These are phyloP conservation scores for Pezicula radicicola DNA, from an alignment of 2,329 filamentous ascomycete genomes.

Conservation along the genomic window DNA sequence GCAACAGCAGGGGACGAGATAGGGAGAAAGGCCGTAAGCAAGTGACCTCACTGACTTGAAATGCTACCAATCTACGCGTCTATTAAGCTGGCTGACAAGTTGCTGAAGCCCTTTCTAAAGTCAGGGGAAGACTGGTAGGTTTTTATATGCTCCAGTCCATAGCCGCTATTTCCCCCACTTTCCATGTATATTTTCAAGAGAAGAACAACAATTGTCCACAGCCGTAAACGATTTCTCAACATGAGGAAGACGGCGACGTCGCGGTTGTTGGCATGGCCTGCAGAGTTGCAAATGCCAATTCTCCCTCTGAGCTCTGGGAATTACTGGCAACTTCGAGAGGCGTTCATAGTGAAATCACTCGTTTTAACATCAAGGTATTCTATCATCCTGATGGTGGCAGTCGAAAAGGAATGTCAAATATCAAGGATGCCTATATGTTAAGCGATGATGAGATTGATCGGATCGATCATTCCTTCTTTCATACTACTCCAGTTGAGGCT, in stretches of 20 bases:
- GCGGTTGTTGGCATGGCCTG: conserved; percentile 34
- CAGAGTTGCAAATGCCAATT: conserved; percentile 34
- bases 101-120: no score
- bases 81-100: no score
- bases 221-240: background rate
- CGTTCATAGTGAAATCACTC: conserved; percentile 38
- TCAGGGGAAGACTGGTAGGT: no score
- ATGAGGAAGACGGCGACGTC: conserved; percentile 5
- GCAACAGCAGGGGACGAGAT: no score
- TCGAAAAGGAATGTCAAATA: conserved; percentile 38
- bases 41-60: no score
- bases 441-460: conserved; percentile 22
- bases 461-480: conserved; percentile 38
- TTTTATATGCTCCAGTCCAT: no score
- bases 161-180: no score
- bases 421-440: conserved; percentile 3
- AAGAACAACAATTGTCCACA: no score
- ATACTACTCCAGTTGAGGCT: conserved; percentile 31
- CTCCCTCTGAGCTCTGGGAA: conserved; percentile 43
- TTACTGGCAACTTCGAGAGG: conserved; percentile 40
- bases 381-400: conserved; percentile 43
- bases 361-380: conserved; percentile 48
- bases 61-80: no score
- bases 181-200: no score
- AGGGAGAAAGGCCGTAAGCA: no score